Conservation (phyloP, 2,329 filamentous ascomycete species). For the Neurospora sp. region DNA sequence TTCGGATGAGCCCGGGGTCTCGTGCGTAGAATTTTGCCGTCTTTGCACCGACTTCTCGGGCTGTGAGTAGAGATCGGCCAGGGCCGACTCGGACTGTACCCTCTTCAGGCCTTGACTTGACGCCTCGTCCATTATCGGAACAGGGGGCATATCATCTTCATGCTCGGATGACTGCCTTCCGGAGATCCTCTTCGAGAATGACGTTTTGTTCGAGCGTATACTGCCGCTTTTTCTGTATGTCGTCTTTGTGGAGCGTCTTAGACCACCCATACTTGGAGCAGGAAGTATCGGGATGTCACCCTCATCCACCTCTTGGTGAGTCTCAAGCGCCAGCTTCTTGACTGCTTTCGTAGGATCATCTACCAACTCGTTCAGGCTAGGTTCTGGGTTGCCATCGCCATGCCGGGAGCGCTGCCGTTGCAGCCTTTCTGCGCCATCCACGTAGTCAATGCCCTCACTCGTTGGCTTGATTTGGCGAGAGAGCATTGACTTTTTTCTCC, state of each 20-base stretch:
- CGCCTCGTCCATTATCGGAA: conserved; percentile 35
- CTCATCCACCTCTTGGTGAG: conserved; percentile 33
- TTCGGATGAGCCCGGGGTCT: conserved; percentile 20
- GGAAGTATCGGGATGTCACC: conserved; percentile 85
- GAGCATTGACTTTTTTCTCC: conserved; percentile 90
- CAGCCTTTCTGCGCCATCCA: conserved; percentile 74
- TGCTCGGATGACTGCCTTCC: conserved; percentile 51
- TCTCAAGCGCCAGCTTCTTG: conserved; percentile 54
- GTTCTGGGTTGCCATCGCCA: conserved; percentile 43
- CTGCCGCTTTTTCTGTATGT: conserved; percentile 83
- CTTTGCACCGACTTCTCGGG: conserved; percentile 40
- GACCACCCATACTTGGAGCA: conserved; percentile 65
- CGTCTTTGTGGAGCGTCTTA: conserved; percentile 84
- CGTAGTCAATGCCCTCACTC: conserved; percentile 51
- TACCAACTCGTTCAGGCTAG: conserved; percentile 73
- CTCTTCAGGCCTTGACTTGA: conserved; percentile 45
- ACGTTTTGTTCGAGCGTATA: conserved; percentile 64
- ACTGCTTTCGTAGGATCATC: conserved; percentile 67
- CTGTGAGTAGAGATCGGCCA: conserved; percentile 52
- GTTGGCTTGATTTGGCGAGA: conserved; percentile 81
- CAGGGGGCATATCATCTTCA: conserved; percentile 32
- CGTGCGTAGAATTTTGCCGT: conserved; percentile 40
- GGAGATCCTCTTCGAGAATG: conserved; percentile 63
- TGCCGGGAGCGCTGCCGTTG: conserved; percentile 61
- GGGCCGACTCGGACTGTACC: conserved; percentile 60